Percentiles rank a stretch among this genome's conserved stretches.
These are phyloP conservation scores for Backusella luteola DNA, from an alignment of 192 early-diverging fungal species.

Conservation along the genomic window DNA sequence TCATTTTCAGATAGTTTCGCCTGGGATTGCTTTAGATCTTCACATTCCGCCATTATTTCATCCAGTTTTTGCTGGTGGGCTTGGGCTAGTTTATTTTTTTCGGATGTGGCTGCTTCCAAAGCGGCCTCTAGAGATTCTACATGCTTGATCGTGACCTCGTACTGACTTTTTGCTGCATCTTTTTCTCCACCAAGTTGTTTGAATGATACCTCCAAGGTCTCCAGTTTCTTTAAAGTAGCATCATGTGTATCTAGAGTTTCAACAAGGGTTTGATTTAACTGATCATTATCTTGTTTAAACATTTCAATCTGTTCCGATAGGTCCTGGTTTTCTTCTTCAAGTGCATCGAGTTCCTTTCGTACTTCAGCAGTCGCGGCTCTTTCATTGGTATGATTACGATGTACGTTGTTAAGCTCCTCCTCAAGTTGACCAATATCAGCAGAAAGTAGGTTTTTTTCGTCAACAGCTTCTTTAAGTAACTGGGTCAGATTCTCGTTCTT, in stretches of 20 bases:
- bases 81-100: neutral
- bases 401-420: neutral
- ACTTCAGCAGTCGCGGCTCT: neutral
- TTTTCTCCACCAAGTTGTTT: neutral
- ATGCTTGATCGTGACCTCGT: neutral
- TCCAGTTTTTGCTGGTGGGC: neutral
- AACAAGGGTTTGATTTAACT: neutral
- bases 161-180: neutral
- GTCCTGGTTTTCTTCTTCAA: neutral
- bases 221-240: neutral
- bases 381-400: neutral
- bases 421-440: neutral
- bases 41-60: neutral
- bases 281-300: neutral
- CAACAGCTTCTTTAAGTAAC: neutral
- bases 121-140: neutral
- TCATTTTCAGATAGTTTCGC: neutral
- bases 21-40: neutral
- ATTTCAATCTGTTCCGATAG: neutral
- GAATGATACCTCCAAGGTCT: neutral
- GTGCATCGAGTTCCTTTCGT: neutral
- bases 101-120: neutral
- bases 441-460: neutral
- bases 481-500: neutral
- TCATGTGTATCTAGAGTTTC: conserved; percentile 4